A percentile compares a stretch with the other conserved stretches of the same genome.
Evolutionary conservation across 2,329 filamentous ascomycete species (phyloP).

Genomic region (Zymoseptoria tritici): DNA sequence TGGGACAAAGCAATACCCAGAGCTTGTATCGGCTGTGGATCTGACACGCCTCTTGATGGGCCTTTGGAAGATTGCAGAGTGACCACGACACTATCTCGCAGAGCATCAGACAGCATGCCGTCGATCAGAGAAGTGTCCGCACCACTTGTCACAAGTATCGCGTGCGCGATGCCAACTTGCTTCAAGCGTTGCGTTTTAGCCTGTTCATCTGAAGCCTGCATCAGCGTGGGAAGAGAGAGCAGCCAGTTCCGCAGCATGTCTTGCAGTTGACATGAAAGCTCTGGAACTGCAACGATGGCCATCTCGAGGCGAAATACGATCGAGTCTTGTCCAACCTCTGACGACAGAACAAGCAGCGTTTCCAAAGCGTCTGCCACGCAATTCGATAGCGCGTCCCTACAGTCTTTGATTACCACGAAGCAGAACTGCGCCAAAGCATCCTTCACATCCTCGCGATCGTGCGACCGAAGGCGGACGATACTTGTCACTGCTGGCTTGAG

Average conservation of each 20-base stretch:
- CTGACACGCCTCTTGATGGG: too few relatives aligned
- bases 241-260: conserved; percentile 73
- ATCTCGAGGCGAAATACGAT: conserved; percentile 44
- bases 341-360: conserved; percentile 64
- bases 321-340: conserved; percentile 39
- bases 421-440: conserved; percentile 63
- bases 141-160: conserved; percentile 56
- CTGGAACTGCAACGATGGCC: conserved; percentile 55
- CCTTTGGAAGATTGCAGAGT: conserved; percentile 31
- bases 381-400: conserved; percentile 62
- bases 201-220: conserved; percentile 78
- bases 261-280: conserved; percentile 59
- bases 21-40: conserved; percentile 19
- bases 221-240: conserved; percentile 67
- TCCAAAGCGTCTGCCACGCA: conserved; percentile 69
- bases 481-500: conserved; percentile 75
- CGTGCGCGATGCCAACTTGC: conserved; percentile 68
- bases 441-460: conserved; percentile 63
- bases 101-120: conserved; percentile 56
- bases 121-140: conserved; percentile 61
- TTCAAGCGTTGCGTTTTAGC: conserved; percentile 64
- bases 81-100: conserved; percentile 65
- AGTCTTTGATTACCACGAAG: conserved; percentile 68
- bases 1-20: conserved; percentile 13
- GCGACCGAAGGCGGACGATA: conserved; percentile 65